These are phyloP conservation scores for Starmerella floris DNA, from an alignment of 805 yeast genomes.

Conservation along the genomic window DNA sequence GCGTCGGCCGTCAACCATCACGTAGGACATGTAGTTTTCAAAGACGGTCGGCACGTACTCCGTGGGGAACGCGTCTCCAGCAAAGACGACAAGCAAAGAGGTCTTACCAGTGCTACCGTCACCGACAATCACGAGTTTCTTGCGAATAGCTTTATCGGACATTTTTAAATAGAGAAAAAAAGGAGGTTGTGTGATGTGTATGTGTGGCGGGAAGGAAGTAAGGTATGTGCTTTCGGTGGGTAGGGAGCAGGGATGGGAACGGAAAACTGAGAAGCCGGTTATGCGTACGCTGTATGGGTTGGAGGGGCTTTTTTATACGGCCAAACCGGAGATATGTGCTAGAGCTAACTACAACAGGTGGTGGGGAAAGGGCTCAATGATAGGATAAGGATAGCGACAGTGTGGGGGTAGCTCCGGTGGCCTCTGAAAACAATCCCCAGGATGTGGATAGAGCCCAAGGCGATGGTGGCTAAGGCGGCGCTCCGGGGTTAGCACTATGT, in stretches of 20 bases:
- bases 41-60: slow-evolving; percentile 93
- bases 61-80: slow-evolving; percentile 84
- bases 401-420: too few species aligned
- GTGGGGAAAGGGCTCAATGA: too few species aligned
- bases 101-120: slow-evolving; percentile 98
- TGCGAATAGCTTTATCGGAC: slow-evolving; percentile 23
- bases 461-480: too few species aligned
- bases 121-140: slow-evolving; percentile 82
- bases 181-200: background rate
- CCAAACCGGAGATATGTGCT: too few species aligned
- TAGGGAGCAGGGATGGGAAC: background rate
- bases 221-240: background rate
- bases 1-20: slow-evolving; percentile 77
- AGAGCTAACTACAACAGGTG: too few species aligned
- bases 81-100: slow-evolving; percentile 70
- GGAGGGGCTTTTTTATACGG: too few species aligned
- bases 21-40: slow-evolving; percentile 95
- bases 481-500: too few species aligned
- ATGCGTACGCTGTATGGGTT: too few species aligned
- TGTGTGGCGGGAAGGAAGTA: slow-evolving; percentile 2
- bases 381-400: too few species aligned
- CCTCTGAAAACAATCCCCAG: too few species aligned
- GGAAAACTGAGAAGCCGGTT: too few species aligned
- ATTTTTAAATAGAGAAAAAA: background rate
- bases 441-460: too few species aligned